These are phyloP conservation scores for Phytophthora tubulina DNA, from an alignment of 352 stramenopile species.

Conservation along the genomic window DNA sequence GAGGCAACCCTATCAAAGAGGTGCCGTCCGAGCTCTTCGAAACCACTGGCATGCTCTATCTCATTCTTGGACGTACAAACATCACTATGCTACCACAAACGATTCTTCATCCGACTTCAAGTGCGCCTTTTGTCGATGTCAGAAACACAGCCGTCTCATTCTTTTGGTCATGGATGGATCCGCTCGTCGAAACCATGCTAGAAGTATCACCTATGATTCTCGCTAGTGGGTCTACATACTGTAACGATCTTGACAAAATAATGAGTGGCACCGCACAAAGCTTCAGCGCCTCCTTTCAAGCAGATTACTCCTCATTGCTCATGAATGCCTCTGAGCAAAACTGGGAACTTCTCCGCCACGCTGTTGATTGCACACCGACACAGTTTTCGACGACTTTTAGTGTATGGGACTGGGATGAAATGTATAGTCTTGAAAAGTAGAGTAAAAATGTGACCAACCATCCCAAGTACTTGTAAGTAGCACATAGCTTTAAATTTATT, in stretches of 20 bases:
- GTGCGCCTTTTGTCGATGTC: conserved; percentile 17
- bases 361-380: conserved; percentile 27
- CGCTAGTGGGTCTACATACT: conserved; percentile 27
- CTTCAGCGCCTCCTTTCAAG: conserved; percentile 17
- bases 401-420: conserved; percentile 15
- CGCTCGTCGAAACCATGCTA: conserved; percentile 22
- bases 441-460: too few species aligned
- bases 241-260: conserved; percentile 21
- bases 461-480: too few species aligned
- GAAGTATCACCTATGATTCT: conserved; percentile 14
- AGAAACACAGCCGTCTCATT: conserved; percentile 20
- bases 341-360: conserved; percentile 15
- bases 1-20: conserved; percentile 27
- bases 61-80: conserved; percentile 24
- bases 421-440: conserved; percentile 1
- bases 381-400: conserved; percentile 1
- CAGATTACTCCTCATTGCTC: conserved; percentile 5
- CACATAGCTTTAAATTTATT: too few species aligned
- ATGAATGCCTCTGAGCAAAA: conserved; percentile 36
- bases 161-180: conserved; percentile 41
- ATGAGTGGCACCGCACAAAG: conserved; percentile 7
- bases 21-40: conserved; percentile 29
- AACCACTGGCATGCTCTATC: conserved; percentile 11
- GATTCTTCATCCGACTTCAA: background rate
- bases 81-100: conserved; percentile 18